A percentile compares a stretch with the other conserved stretches of the same genome.
Evolutionary conservation across 139 green algal species (phyloP).

Genomic region (Zygnema circumcarinatum): DNA sequence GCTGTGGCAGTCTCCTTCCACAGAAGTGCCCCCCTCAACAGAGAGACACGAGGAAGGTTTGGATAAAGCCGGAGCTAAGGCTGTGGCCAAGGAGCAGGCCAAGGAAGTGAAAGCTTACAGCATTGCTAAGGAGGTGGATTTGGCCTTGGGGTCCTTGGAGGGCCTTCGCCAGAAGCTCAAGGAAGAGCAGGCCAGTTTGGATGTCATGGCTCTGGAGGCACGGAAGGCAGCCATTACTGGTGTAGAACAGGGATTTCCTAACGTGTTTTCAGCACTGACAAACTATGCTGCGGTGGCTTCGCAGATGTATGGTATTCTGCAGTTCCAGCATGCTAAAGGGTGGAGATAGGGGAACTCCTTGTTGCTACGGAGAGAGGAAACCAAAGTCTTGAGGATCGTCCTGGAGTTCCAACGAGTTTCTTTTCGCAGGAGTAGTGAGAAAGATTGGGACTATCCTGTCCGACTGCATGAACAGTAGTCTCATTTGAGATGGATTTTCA

Average conservation of each 20-base stretch:
- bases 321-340: conserved; percentile 12
- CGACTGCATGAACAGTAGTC: too few relatives aligned
- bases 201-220: neutral
- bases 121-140: neutral
- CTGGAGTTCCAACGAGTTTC: too few relatives aligned
- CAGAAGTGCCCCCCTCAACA: neutral
- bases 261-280: neutral
- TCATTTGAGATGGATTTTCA: too few relatives aligned
- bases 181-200: neutral
- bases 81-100: conserved; percentile 22
- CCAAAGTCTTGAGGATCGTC: too few relatives aligned
- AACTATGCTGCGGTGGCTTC: conserved; percentile 7
- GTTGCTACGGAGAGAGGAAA: too few relatives aligned
- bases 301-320: conserved; percentile 19
- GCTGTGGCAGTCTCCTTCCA: neutral
- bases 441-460: too few relatives aligned
- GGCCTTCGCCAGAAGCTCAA: conserved; percentile 14
- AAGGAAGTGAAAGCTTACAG: conserved; percentile 13
- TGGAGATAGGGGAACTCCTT: neutral
- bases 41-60: neutral
- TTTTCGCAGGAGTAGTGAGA: too few relatives aligned
- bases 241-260: conserved; percentile 14
- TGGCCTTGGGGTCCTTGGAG: neutral
- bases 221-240: neutral
- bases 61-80: neutral